phyloP scores from a whole-genome alignment of 495 filamentous ascomycete species.

The Astrothelium subdiscretum region DNA sequence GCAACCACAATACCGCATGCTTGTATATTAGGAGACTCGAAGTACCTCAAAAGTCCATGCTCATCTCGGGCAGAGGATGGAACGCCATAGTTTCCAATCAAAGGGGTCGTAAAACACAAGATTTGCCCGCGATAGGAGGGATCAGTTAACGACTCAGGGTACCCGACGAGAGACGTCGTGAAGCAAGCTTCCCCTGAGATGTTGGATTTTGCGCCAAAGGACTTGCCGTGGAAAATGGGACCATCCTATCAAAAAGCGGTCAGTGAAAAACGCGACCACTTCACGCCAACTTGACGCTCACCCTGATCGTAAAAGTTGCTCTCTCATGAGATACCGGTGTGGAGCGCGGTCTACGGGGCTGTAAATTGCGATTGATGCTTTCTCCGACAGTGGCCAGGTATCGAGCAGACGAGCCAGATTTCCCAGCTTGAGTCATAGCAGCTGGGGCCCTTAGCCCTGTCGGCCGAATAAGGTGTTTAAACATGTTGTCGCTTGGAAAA shows the following conservation, averaged over 20 bases:
- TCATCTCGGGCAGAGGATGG: constrained; percentile 66
- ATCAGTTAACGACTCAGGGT: constrained; percentile 96
- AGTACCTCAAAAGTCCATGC: constrained; percentile 76
- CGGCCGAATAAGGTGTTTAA: constrained; percentile 52
- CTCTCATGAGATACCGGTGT: constrained; percentile 56
- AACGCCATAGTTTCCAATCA: constrained; percentile 98
- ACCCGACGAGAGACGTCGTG: constrained; percentile 86
- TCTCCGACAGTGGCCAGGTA: constrained; percentile 60
- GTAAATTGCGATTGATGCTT: constrained; percentile 48
- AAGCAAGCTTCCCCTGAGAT: constrained; percentile 91
- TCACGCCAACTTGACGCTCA: constrained; percentile 27
- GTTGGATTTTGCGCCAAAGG: constrained; percentile 84
- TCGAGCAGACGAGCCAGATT: constrained; percentile 40
- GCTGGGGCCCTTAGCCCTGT: constrained; percentile 40
- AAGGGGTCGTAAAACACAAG: constrained; percentile 93
- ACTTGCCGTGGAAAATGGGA: constrained; percentile 85
- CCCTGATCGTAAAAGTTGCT: constrained; percentile 90
- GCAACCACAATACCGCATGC: constrained; percentile 91
- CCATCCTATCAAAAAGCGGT: constrained; percentile 45
- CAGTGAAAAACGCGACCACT: background rate
- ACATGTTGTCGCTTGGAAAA: constrained; percentile 44
- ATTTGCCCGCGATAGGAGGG: constrained; percentile 99
- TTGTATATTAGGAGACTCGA: constrained; percentile 94
- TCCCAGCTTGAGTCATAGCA: constrained; percentile 44
- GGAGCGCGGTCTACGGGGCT: constrained; percentile 29